Base-by-base conservation (phyloP, 805 yeast species). In the Candida suzukii region DNA sequence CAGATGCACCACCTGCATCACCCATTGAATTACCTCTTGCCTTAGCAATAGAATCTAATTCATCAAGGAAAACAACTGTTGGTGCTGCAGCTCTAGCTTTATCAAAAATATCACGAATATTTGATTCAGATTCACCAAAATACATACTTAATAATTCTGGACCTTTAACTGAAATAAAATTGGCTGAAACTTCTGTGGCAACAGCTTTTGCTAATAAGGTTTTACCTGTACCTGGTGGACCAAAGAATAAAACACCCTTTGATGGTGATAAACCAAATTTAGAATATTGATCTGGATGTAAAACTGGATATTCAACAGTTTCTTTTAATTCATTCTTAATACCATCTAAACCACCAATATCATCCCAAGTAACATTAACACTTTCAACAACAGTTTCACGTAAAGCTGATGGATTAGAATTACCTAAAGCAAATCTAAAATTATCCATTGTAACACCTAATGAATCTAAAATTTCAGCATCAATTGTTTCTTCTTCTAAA, bases 201-300 rank as follows among this genome's bases (percentile, higher is more conserved):
- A 93, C 98, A 41, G 99, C 99, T 70, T 93, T 93, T 37, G 99
- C 99, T 57, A 93, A 75, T 60, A 93, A 71, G 4, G 99, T 93
- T 72, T 93, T 93, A 88, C 99, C 99, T 46, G 98, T 93, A 85
- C 99, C 99, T 46, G 99, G 99, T 41, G 99, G 99, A 55, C 99
- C 99, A 64, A 85, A 93, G 75, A 93, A 93, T 63, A 93, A 74
- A 52, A 93, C 99, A 72, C 99, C 99, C 70, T 91, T 90, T 32
- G 99, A 82, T 41, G 99, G 99, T 10, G 98, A 81, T 63, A 93
- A 78, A 50, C 99, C 99, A 61, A 93, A 93, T 72, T 93, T 95
- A 67, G 95, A 86, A 70, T 88, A 93, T 74, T 91, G 96, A 60
- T 93, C 99, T 66, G 99, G 98, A 67, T 93, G 98, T 63, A 91